Base-by-base conservation (phyloP, 352 stramenopile species). In the Globisporangium spiculum region DNA sequence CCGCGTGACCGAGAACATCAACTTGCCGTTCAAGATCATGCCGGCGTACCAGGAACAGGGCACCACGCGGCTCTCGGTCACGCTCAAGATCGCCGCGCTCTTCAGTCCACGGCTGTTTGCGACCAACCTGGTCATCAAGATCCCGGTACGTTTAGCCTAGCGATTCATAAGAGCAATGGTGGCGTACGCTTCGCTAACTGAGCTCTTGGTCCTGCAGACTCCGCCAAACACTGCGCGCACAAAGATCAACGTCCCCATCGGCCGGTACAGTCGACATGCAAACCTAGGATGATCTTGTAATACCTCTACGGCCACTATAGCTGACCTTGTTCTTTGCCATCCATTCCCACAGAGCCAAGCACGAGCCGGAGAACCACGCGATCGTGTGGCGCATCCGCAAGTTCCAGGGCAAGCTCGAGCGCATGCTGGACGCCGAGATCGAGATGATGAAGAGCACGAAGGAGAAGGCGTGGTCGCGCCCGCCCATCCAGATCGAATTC, bases 331-430 rank as follows among this genome's bases (percentile, higher is more conserved):
- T n/a, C 38, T 60, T 16, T 18, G 32, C 1, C 9, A n/a, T 46
- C 0, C 10, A 46, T 30, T 30, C 56, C 6, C 2, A 7, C 44
- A 86, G 97, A 41, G 98, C 97, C 52, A 99, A 98, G 76, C 99
- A 99, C 73, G 97, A 99, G 67, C 95, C 97, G 8, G 96, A 98
- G 80, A 96, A 99, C 80, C 92, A 98, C 71, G 96, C 97, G 30
- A 99, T 99, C 69, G 94, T 99, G 63, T 99, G 97, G 97, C 91
- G 95, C 63, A 97, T 99, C 60, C 97, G 97, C 81, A 96, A 97
- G 60, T 99, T 99, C 71, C 92, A 97, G 46, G 98, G 97, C 56
- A 98, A 97, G 67, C 77, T 96, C 20, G 97, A 99, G 77, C 76
- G 79, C 54, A 98, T 98, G 84, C 90, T 99, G 58, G 85, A 96